Evolutionary conservation across 345 rosid species (phyloP), one percentile per base, ranked within the genome.

Genomic region (Hypericum androsaemum): DNA sequence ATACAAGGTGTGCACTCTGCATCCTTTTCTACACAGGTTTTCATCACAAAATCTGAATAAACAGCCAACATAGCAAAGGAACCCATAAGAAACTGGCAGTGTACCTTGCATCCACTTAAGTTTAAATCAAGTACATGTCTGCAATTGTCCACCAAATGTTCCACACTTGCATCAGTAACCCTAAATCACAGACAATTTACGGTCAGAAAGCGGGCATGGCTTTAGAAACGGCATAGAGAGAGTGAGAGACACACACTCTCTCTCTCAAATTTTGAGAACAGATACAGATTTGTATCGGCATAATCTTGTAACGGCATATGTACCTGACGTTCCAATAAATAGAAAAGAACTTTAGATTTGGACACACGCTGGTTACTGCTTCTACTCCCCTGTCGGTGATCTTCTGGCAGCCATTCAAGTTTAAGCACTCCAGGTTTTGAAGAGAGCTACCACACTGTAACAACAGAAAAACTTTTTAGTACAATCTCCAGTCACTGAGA

Each of bases 311-410:
- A 63, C 48, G 44, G 50, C 41, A 49, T 57, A 53, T 60, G 41
- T 77, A 90, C 98, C 96, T 87, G 50, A 86, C 92, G 50, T 90
- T 90, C 96, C 96, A 90, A 69, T 90, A 90, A 37, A 86, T 73
- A 61, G 96, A 86, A 37, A 90, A 73, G 50, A 72, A 68, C 77
- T 84, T 90, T 44, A 90, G 67, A 41, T 70, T 79, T 1, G 84
- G 80, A 64, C 87, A 82, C 57, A 64, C 47, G 62, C 80, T 70
- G 54, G 84, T 67, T 67, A 90, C 60, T 47, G 77, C 78, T 66
- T 80, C 89, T 43, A 86, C 69, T 61, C 95, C 98, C 10, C 58
- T 74, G 78, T 90, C 98, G 5, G 95, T 80, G 52, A 86, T 80
- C 84, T 90, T 90, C 69, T 86, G 98, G 77, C 98, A 90, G 39